Conservation (phyloP, 192 early-diverging fungal species). For the Phlyctochytrium planicorne region DNA sequence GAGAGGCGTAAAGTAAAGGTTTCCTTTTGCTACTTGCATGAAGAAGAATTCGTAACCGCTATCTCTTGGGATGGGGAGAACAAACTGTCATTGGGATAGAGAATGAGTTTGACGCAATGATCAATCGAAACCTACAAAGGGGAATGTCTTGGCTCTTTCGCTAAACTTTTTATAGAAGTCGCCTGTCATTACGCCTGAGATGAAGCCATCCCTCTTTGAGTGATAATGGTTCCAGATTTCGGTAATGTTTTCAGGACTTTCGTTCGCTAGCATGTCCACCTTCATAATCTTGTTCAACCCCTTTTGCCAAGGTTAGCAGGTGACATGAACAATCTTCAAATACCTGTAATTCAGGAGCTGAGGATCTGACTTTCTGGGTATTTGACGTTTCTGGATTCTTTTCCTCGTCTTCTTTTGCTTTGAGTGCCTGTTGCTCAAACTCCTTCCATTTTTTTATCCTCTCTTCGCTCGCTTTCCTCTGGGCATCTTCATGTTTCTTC, state of each 20-base stretch:
- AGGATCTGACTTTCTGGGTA: background rate
- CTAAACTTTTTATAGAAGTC: conserved; percentile 60
- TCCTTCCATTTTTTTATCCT: background rate
- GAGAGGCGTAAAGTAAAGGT: conserved; percentile 76
- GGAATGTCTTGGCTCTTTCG: conserved; percentile 43
- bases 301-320: background rate
- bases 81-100: conserved; percentile 56
- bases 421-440: conserved; percentile 29
- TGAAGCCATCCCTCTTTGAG: conserved; percentile 41
- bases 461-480: background rate
- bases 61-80: conserved; percentile 78
- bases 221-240: conserved; percentile 79
- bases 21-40: conserved; percentile 81
- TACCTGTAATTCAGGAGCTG: no score
- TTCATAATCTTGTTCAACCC: conserved; percentile 43
- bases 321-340: background rate
- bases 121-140: background rate
- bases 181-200: conserved; percentile 65
- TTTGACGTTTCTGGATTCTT: background rate
- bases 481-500: conserved; percentile 15
- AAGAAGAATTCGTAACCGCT: conserved; percentile 84
- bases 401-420: conserved; percentile 16
- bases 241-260: conserved; percentile 32
- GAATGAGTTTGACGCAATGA: background rate
- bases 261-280: conserved; percentile 27